Conservation (phyloP, 1,139 yeast species). For the Pichia sp. region DNA sequence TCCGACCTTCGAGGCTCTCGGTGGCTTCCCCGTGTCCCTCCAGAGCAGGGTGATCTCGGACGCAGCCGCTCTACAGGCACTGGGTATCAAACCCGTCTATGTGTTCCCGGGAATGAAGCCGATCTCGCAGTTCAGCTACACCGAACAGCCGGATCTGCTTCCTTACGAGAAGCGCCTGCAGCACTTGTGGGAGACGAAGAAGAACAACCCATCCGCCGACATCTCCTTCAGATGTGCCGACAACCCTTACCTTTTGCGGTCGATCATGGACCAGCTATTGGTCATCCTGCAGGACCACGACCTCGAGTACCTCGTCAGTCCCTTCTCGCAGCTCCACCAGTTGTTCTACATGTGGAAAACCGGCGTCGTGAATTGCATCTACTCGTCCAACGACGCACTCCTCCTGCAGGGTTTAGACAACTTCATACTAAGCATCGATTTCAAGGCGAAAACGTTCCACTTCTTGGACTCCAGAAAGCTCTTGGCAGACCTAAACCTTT, state of each 20-base stretch:
- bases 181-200: conserved; percentile 40
- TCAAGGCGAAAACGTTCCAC: conserved; percentile 55
- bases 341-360: conserved; percentile 60
- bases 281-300: conserved; percentile 52
- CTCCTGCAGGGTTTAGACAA: conserved; percentile 59
- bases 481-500: conserved; percentile 55
- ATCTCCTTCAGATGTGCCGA: conserved; percentile 39
- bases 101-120: conserved; percentile 41
- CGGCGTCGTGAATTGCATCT: conserved; percentile 65
- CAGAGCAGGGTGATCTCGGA: conserved; percentile 57
- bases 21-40: conserved; percentile 74
- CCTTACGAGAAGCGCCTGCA: conserved; percentile 46
- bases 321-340: conserved; percentile 80
- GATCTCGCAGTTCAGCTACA: conserved; percentile 25
- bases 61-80: conserved; percentile 54
- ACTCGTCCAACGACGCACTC: conserved; percentile 79
- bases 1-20: conserved; percentile 71
- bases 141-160: conserved; percentile 38
- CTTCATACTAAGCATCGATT: conserved; percentile 69
- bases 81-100: conserved; percentile 69
- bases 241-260: conserved; percentile 45
- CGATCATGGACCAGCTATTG: conserved; percentile 54
- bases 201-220: conserved; percentile 14
- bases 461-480: conserved; percentile 59
- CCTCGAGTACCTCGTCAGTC: conserved; percentile 72